phyloP scores from a whole-genome alignment of 2,329 filamentous ascomycete genomes.

The Claviceps sp. region DNA sequence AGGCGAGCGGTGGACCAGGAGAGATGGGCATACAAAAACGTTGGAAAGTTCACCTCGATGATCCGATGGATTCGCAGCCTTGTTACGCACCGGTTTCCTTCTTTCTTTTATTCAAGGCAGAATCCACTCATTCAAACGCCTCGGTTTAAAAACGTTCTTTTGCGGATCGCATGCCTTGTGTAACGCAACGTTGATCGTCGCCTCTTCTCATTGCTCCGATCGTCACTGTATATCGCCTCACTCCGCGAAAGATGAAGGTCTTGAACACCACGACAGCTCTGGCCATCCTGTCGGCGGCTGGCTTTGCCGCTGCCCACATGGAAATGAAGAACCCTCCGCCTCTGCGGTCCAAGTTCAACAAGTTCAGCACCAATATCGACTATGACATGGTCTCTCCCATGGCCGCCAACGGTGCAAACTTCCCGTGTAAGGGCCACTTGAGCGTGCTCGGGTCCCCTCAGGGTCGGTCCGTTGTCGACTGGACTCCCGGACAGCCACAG shows the following conservation, averaged over 20 bases:
- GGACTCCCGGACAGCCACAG: conserved; percentile 47
- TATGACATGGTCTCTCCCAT: conserved; percentile 63
- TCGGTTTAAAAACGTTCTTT: background rate
- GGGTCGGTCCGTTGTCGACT: conserved; percentile 44
- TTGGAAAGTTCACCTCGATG: background rate
- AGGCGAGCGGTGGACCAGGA: background rate
- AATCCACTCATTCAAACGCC: background rate
- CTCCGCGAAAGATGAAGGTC: background rate
- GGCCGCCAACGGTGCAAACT: conserved; percentile 45
- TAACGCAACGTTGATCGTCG: background rate
- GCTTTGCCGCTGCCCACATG: conserved; percentile 40
- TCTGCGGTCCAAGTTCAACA: conserved; percentile 39
- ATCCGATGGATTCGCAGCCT: background rate
- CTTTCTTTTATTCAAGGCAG: background rate
- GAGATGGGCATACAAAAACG: background rate
- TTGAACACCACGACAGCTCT: conserved; percentile 17
- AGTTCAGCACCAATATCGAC: conserved; percentile 40
- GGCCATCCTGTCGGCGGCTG: conserved; percentile 27
- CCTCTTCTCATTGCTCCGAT: too few relatives aligned
- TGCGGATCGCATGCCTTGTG: background rate
- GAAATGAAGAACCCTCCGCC: conserved; percentile 39
- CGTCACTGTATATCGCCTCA: too few relatives aligned
- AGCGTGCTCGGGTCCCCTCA: conserved; percentile 31
- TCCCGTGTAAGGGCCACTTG: conserved; percentile 60
- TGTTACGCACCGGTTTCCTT: background rate